Evolutionary conservation across 2,329 filamentous ascomycete genomes (phyloP).

Genomic region (Pestalotiopsis sp.): DNA sequence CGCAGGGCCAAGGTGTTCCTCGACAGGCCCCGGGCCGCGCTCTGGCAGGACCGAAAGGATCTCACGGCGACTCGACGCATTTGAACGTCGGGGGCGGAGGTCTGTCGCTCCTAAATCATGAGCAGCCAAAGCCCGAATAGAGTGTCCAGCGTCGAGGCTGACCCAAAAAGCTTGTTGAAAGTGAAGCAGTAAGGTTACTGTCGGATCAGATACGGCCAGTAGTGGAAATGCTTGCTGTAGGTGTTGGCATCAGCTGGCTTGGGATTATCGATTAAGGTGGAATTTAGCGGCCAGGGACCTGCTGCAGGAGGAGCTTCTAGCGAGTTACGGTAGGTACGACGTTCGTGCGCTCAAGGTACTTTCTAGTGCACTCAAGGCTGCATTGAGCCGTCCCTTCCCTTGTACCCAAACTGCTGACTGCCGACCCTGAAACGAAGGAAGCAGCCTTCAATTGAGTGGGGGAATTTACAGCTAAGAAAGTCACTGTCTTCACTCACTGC

Average conservation of each 20-base stretch:
- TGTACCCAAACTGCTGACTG: background rate
- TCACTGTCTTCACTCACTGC: background rate
- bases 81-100: conserved; percentile 33
- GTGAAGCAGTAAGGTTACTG: background rate
- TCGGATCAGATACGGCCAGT: background rate
- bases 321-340: too few relatives aligned
- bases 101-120: conserved; percentile 9
- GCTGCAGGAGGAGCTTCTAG: too few relatives aligned
- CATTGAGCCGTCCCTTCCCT: background rate
- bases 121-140: background rate
- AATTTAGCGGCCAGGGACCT: too few relatives aligned
- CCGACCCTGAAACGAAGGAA: background rate
- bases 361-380: background rate
- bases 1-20: conserved; percentile 43
- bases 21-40: conserved; percentile 61
- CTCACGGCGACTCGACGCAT: conserved; percentile 77
- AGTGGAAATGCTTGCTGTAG: background rate
- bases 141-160: background rate
- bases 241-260: too few relatives aligned
- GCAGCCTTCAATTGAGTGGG: background rate
- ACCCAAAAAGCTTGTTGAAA: background rate
- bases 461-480: background rate
- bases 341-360: too few relatives aligned
- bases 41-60: conserved; percentile 69
- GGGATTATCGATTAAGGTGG: too few relatives aligned